Percentiles rank a stretch among this genome's conserved stretches.
Evolutionary conservation across 2,329 filamentous ascomycete genomes (phyloP).

Genomic region (Cercospora zeae-maydis): DNA sequence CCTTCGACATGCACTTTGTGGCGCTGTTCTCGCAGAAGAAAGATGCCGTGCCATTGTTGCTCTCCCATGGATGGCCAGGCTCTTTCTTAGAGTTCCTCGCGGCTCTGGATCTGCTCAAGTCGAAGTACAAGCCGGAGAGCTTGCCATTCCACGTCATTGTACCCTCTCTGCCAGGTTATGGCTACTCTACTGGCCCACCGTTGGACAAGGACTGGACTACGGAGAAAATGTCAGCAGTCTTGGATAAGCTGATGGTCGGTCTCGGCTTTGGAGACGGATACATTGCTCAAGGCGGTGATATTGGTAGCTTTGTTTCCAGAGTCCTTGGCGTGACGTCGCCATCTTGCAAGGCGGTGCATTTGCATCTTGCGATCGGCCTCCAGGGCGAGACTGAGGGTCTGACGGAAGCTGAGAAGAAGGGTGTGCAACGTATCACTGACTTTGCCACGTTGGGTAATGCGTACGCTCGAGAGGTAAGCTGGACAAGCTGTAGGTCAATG

Average conservation of each 20-base stretch:
- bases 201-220: slow-evolving; percentile 44
- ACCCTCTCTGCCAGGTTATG: slow-evolving; percentile 55
- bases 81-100: slow-evolving; percentile 55
- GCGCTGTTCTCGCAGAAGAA: slow-evolving; percentile 46
- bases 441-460: slow-evolving; percentile 41
- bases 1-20: slow-evolving; percentile 51
- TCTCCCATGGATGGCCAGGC: slow-evolving; percentile 55
- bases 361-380: slow-evolving; percentile 23
- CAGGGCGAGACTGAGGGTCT: slow-evolving; percentile 16
- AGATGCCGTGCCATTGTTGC: slow-evolving; percentile 50
- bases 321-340: slow-evolving; percentile 42
- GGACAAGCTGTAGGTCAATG: not conserved
- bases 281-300: slow-evolving; percentile 56
- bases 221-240: slow-evolving; percentile 42
- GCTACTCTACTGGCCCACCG: slow-evolving; percentile 50
- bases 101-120: slow-evolving; percentile 46
- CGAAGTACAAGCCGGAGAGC: slow-evolving; percentile 48
- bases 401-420: slow-evolving; percentile 24
- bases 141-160: slow-evolving; percentile 58
- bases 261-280: slow-evolving; percentile 54
- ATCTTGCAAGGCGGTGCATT: slow-evolving; percentile 47
- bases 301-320: slow-evolving; percentile 48
- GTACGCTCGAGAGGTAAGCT: slow-evolving; percentile 42
- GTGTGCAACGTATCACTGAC: slow-evolving; percentile 23
- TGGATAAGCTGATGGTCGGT: slow-evolving; percentile 52